A percentile compares a stretch with the other conserved stretches of the same genome.
Conservation (phyloP, 345 rosid species). For the Balakata baccata region DNA sequence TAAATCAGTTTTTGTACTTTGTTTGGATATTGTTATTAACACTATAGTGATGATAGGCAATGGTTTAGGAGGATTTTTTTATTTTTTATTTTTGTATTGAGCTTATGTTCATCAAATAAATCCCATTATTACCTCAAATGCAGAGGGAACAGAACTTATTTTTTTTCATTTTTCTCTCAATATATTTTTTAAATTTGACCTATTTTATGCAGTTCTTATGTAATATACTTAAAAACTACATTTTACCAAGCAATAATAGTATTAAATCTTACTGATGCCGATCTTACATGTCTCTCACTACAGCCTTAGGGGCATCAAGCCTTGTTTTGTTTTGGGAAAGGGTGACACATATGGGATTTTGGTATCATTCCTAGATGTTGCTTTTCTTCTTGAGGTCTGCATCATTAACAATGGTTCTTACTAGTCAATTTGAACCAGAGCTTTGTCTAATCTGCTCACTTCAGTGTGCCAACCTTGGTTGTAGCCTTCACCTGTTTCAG, state of each 20-base stretch:
- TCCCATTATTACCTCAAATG: constrained; percentile 15
- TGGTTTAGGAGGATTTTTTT: constrained; percentile 9
- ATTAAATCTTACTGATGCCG: constrained; percentile 13
- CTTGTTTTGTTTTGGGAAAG: neutral
- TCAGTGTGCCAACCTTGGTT: neutral
- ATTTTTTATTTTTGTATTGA: constrained; percentile 1
- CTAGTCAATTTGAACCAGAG: constrained; percentile 3
- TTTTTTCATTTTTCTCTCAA: neutral
- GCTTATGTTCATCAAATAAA: constrained; percentile 9
- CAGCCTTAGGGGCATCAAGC: constrained; percentile 8
- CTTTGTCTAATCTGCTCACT: neutral
- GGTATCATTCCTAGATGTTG: constrained; percentile 15
- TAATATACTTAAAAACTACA: constrained; percentile 5
- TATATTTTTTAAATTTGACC: neutral
- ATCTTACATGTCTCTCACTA: constrained; percentile 8
- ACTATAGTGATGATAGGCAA: constrained; percentile 7
- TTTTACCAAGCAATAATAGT: neutral
- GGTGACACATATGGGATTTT: constrained; percentile 1
- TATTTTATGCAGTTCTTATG: neutral
- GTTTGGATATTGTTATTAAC: constrained; percentile 35
- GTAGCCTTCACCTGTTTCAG: neutral
- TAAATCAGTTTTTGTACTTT: constrained; percentile 47
- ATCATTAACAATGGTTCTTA: constrained; percentile 1
- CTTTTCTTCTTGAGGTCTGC: constrained; percentile 3
- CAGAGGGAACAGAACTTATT: constrained; percentile 1